Base-by-base conservation (phyloP, 164 flowering plant genomes). In the Magnolia sinica region DNA sequence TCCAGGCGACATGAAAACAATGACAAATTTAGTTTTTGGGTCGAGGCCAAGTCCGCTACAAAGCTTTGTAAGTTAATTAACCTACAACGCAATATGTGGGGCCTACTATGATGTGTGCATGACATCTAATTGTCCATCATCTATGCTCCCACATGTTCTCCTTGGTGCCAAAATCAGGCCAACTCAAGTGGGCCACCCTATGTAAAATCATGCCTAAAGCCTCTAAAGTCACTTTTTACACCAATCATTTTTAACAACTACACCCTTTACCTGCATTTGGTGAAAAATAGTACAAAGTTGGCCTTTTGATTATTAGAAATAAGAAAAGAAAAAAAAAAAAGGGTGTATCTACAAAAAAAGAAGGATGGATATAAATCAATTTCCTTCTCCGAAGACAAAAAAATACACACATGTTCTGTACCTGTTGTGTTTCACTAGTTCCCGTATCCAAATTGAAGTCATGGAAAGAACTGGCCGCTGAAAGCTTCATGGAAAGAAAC, bases 401-500 rank as follows among this genome's bases (percentile, higher is more conserved):
- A 55, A 16, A 55, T 55, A 10, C 18, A 55, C 13, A 55, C 7
- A 37, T 37, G 45, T 37, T 37, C 7, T 37, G 52, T 68, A 89
- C 91, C 88, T 86, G 89, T 20, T 80, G 66, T 50, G 81, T 58
- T 71, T 76, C 83, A 68, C 77, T 22, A 9, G 83, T 79, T 66
- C 83, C 90, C 27, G 76, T 70, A 31, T 89, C 90, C 13, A 84
- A 83, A 80, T 83, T 88, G 86, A 84, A 87, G 79, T 90, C 90
- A 70, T 82, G 81, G 77, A 74, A 81, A 73, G 87, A 77, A 84
- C 89, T 90, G 52, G 91, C 91, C 51, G 91, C 90, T 10, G 90
- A 83, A 66, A 90, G 88, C 78, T 87, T 90, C 91, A 90, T 86
- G 0, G 93, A 90, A 13, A 90, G 88, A 78, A 90, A 87, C 93